Evolutionary conservation across 129 eudicot species (phyloP).

Genomic region (Gnaphalium uliginosum): DNA sequence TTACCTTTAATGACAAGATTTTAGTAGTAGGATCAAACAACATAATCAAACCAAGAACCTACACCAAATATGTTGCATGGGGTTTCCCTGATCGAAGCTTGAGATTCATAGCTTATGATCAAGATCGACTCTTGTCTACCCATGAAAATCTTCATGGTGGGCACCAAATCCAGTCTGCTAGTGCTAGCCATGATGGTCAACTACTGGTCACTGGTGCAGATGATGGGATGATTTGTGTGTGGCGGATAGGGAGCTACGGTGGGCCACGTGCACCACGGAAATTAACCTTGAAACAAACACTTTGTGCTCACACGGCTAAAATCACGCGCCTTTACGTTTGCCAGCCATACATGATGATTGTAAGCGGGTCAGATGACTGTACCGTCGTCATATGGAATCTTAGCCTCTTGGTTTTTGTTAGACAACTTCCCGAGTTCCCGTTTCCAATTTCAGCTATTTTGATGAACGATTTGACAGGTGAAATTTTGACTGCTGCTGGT

Average conservation of each 20-base stretch:
- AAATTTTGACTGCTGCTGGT: slow-evolving; percentile 84
- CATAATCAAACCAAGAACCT: slow-evolving; percentile 78
- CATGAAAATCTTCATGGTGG: slow-evolving; percentile 95
- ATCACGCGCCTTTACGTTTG: slow-evolving; percentile 65
- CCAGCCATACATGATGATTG: slow-evolving; percentile 94
- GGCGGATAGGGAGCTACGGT: slow-evolving; percentile 66
- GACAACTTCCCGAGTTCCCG: slow-evolving; percentile 91
- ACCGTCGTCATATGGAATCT: slow-evolving; percentile 85
- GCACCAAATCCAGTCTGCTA: slow-evolving; percentile 76
- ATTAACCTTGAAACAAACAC: slow-evolving; percentile 59
- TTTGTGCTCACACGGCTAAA: slow-evolving; percentile 72
- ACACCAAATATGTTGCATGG: slow-evolving; percentile 84
- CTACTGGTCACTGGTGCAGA: slow-evolving; percentile 83
- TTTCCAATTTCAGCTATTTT: slow-evolving; percentile 74
- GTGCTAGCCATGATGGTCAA: slow-evolving; percentile 83
- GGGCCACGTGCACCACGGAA: slow-evolving; percentile 58
- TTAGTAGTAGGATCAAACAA: slow-evolving; percentile 61
- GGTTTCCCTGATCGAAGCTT: slow-evolving; percentile 92
- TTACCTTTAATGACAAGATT: slow-evolving; percentile 63
- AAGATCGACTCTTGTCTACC: slow-evolving; percentile 81
- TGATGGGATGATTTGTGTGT: slow-evolving; percentile 74
- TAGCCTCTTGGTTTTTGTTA: slow-evolving; percentile 64
- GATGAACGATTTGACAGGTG: slow-evolving; percentile 86
- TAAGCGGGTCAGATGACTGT: slow-evolving; percentile 95
- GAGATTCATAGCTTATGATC: slow-evolving; percentile 74